A percentile compares a stretch with the other conserved stretches of the same genome.
Evolutionary conservation across 306 rosid genomes (phyloP).

Genomic region (Pyrus bretschneideri): DNA sequence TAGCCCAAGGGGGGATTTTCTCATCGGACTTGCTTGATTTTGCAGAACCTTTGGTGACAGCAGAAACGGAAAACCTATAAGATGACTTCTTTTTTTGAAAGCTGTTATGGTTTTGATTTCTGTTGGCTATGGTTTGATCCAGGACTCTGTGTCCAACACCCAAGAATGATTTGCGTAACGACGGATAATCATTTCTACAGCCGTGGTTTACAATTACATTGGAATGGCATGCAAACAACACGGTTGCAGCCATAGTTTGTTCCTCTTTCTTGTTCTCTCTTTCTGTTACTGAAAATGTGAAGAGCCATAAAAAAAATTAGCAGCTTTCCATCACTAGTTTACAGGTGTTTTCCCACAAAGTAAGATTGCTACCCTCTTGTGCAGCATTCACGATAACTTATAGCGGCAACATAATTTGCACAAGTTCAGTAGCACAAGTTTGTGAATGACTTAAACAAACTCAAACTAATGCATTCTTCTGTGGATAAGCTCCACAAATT

Average conservation of each 20-base stretch:
- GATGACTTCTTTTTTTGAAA: conserved; percentile 5
- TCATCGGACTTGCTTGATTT: conserved; percentile 75
- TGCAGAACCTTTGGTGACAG: conserved; percentile 68
- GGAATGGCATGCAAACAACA: conserved; percentile 22
- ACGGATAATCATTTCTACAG: conserved; percentile 9
- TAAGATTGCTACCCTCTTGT: not conserved
- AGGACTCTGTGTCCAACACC: conserved; percentile 19
- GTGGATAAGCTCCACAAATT: not conserved
- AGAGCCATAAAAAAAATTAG: not conserved
- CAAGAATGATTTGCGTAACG: conserved; percentile 11
- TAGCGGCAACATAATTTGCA: not conserved
- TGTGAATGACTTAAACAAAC: not conserved
- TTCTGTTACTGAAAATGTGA: not conserved
- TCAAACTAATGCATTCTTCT: not conserved
- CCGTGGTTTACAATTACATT: conserved; percentile 10
- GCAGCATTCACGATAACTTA: not conserved
- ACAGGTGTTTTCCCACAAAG: not conserved
- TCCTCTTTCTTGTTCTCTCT: conserved; percentile 12
- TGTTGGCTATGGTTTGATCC: conserved; percentile 2
- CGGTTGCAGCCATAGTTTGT: conserved; percentile 28
- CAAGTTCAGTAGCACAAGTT: not conserved
- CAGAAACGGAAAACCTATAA: conserved; percentile 33
- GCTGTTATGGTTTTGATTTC: not conserved
- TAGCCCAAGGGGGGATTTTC: conserved; percentile 82
- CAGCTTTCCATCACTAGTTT: not conserved